Evolutionary conservation across 1,139 yeast genomes (phyloP), one percentile per base, ranked within the genome.

Genomic region (Protomyces inundatus): DNA sequence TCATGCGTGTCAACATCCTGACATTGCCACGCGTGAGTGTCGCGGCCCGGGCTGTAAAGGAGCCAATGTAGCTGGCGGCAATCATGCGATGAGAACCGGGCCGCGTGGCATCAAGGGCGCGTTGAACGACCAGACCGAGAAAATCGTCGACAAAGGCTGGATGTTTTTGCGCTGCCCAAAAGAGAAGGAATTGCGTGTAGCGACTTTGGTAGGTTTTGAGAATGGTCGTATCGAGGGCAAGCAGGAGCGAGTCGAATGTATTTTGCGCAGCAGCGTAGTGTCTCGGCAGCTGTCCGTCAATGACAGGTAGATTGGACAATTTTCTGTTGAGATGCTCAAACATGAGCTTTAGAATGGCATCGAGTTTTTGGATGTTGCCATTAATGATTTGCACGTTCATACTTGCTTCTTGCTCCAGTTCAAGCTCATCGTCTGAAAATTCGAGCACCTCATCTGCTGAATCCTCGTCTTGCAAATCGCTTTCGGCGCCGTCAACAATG

Each of bases 141-240:
- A 84, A 93, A 4, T 95, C 87, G 69, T 93, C 98, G 73, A 90
- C 83, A 65, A 91, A 79, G 71, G 88, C 95, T 1, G 87, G 84
- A 71, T 88, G 89, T 66, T 84, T 84, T 74, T 91, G 98, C 12
- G 96, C 84, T 16, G 88, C 80, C 70, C 86, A 86, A 75, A 93
- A 93, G 72, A 91, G 75, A 50, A 91, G 77, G 73, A 88, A 93
- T 75, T 93, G 99, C 39, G 90, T 86, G 64, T 91, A 87, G 71
- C 90, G 85, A 9, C 98, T 91, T 73, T 89, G 88, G 75, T 91
- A 96, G 0, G 99, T 93, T 14, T 97, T 96, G 65, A 93, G 78
- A 54, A 93, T 61, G 14, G 67, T 66, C 6, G 42, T 54, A 36
- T 61, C 67, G 36, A 66, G 66, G 5, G 67, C 60, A n/a, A 32